phyloP scores from a whole-genome alignment of 1,284 basidiomycete species.

The Naganishia sp. region DNA sequence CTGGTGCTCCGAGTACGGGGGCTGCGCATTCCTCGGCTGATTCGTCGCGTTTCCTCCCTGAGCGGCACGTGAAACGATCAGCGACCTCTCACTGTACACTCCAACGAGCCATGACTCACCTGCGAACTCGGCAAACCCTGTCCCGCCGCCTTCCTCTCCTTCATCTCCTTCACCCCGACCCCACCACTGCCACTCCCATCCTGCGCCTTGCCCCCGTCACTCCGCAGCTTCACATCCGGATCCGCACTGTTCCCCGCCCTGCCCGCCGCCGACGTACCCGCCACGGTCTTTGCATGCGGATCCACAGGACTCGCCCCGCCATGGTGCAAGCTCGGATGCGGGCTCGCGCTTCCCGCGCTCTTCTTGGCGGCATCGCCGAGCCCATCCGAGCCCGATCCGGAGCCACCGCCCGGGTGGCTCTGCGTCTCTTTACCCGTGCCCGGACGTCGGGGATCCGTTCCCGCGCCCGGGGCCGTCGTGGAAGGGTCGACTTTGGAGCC shows the following conservation, averaged over 20 bases:
- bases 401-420: constrained; percentile 23
- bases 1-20: constrained; percentile 14
- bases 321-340: constrained; percentile 38
- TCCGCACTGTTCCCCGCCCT: constrained; percentile 40
- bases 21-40: constrained; percentile 10
- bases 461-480: not conserved
- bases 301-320: constrained; percentile 41
- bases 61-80: too few species aligned
- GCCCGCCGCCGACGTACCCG: constrained; percentile 38
- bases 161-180: constrained; percentile 47
- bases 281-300: constrained; percentile 37
- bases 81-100: too few species aligned
- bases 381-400: constrained; percentile 37
- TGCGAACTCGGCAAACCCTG: constrained; percentile 44
- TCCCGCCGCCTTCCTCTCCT: constrained; percentile 46
- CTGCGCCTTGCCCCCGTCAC: constrained; percentile 31
- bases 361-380: constrained; percentile 37
- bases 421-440: constrained; percentile 38
- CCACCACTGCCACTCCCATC: constrained; percentile 44
- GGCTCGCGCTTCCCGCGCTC: constrained; percentile 33
- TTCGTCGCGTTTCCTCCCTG: constrained; percentile 9
- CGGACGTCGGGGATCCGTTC: constrained; percentile 38
- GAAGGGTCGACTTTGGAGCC: constrained; percentile 43
- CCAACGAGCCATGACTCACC: constrained; percentile 32
- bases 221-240: constrained; percentile 38